phyloP scores from a whole-genome alignment of 1,139 yeast species.

The Groenewaldozyma auringiensis region DNA sequence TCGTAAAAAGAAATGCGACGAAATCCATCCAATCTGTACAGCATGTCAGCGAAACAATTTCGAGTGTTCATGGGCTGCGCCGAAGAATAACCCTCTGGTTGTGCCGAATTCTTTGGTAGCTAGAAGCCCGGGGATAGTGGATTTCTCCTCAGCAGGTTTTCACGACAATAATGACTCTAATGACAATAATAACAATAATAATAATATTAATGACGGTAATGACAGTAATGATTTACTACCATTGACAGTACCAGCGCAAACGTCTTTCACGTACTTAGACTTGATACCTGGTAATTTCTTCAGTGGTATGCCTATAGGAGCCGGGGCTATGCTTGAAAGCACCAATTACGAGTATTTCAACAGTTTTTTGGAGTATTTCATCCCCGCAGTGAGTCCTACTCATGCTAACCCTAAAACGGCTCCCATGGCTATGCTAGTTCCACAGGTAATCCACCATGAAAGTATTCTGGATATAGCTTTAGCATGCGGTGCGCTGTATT shows the following conservation, averaged over 20 bases:
- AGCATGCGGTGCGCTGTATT: slow-evolving; percentile 6
- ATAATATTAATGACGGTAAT: too few relatives aligned
- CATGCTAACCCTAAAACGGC: slow-evolving; percentile 1
- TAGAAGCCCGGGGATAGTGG: neutral
- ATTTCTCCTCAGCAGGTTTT: neutral
- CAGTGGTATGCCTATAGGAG: neutral
- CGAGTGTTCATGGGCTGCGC: slow-evolving; percentile 33
- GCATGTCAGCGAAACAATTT: slow-evolving; percentile 51
- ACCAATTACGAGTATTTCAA: neutral
- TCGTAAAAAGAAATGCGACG: slow-evolving; percentile 55
- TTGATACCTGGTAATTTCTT: neutral
- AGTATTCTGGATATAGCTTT: slow-evolving; percentile 1
- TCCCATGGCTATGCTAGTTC: slow-evolving; percentile 1
- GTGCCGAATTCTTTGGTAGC: neutral
- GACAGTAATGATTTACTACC: too few relatives aligned
- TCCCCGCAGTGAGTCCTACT: slow-evolving; percentile 4
- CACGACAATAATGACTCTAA: neutral
- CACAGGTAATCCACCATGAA: neutral
- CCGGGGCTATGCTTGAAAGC: neutral
- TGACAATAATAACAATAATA: too few relatives aligned
- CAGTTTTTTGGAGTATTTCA: slow-evolving; percentile 1
- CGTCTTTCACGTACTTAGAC: too few relatives aligned
- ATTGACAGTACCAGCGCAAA: too few relatives aligned
- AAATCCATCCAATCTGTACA: slow-evolving; percentile 48
- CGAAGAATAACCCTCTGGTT: neutral